Conservation (phyloP, 2,329 filamentous ascomycete genomes). For the Corynespora cassiicola region DNA sequence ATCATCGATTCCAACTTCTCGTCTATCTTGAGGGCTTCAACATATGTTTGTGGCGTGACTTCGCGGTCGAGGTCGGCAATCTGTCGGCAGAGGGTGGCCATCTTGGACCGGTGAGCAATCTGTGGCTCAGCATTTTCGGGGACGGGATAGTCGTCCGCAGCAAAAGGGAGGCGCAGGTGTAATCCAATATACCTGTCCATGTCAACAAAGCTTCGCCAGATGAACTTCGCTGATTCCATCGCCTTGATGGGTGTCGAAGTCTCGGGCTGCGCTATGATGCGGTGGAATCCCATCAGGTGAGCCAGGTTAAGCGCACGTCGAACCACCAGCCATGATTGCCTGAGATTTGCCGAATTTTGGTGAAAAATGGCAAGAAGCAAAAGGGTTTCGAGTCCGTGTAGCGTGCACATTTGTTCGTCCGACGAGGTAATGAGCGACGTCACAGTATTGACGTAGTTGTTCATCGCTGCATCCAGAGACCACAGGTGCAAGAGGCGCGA, state of each 20-base stretch:
- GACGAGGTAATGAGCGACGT: slow-evolving; percentile 36
- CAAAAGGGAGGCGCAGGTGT: slow-evolving; percentile 44
- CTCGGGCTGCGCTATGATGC: slow-evolving; percentile 33
- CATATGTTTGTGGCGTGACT: slow-evolving; percentile 39
- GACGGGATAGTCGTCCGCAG: slow-evolving; percentile 38
- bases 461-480: slow-evolving; percentile 39
- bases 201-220: slow-evolving; percentile 40
- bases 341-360: slow-evolving; percentile 35
- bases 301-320: slow-evolving; percentile 41
- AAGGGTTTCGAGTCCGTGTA: slow-evolving; percentile 43
- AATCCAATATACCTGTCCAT: slow-evolving; percentile 38
- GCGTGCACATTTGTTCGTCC: slow-evolving; percentile 42
- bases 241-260: slow-evolving; percentile 28
- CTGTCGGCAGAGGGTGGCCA: slow-evolving; percentile 28
- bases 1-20: slow-evolving; percentile 38
- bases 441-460: slow-evolving; percentile 40
- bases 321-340: slow-evolving; percentile 41
- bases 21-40: slow-evolving; percentile 37
- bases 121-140: slow-evolving; percentile 22
- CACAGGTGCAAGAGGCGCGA: slow-evolving; percentile 35
- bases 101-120: slow-evolving; percentile 28
- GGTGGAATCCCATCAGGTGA: slow-evolving; percentile 46
- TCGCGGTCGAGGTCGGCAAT: slow-evolving; percentile 37
- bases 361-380: slow-evolving; percentile 38
- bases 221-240: slow-evolving; percentile 30